These are phyloP conservation scores for Halophytophthora polymorphica DNA, from an alignment of 352 stramenopile species.

Conservation along the genomic window DNA sequence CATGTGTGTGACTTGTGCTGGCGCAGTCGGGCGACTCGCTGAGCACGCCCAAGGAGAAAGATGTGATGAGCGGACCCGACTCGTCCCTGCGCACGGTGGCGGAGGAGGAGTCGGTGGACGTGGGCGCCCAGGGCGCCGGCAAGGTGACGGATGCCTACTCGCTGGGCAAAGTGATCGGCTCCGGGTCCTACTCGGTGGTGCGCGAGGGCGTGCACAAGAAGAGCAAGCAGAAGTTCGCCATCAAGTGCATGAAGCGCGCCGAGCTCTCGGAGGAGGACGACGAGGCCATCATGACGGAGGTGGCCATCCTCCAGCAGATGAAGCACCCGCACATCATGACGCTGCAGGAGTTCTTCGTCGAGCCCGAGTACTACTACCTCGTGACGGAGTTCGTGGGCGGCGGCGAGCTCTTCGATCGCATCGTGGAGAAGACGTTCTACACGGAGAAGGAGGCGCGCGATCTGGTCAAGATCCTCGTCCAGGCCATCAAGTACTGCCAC, in stretches of 20 bases:
- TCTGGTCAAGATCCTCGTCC: slow-evolving; percentile 76
- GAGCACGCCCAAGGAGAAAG: slow-evolving; percentile 21
- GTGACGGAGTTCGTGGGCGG: slow-evolving; percentile 86
- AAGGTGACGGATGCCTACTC: slow-evolving; percentile 75
- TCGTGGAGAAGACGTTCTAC: slow-evolving; percentile 88
- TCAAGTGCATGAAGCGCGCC: slow-evolving; percentile 87
- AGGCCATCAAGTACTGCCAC: slow-evolving; percentile 87
- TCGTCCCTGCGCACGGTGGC: slow-evolving; percentile 11
- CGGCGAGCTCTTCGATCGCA: slow-evolving; percentile 89
- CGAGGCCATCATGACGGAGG: slow-evolving; percentile 72
- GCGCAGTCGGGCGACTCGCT: slow-evolving; percentile 11
- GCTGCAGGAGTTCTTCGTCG: slow-evolving; percentile 89
- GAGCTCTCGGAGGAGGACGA: slow-evolving; percentile 77
- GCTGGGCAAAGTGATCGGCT: slow-evolving; percentile 82
- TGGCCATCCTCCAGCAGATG: slow-evolving; percentile 82
- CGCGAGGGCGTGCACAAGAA: slow-evolving; percentile 77
- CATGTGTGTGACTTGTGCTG: neutral
- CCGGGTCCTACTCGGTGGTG: slow-evolving; percentile 89
- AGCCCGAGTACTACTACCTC: slow-evolving; percentile 86
- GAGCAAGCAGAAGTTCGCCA: slow-evolving; percentile 80
- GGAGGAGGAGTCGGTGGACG: slow-evolving; percentile 15
- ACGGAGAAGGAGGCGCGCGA: slow-evolving; percentile 82
- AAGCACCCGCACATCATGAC: slow-evolving; percentile 90
- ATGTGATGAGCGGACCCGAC: slow-evolving; percentile 4
- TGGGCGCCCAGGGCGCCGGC: slow-evolving; percentile 23